phyloP scores from a whole-genome alignment of 192 early-diverging fungal genomes.

The Haplosporangium gracile region DNA sequence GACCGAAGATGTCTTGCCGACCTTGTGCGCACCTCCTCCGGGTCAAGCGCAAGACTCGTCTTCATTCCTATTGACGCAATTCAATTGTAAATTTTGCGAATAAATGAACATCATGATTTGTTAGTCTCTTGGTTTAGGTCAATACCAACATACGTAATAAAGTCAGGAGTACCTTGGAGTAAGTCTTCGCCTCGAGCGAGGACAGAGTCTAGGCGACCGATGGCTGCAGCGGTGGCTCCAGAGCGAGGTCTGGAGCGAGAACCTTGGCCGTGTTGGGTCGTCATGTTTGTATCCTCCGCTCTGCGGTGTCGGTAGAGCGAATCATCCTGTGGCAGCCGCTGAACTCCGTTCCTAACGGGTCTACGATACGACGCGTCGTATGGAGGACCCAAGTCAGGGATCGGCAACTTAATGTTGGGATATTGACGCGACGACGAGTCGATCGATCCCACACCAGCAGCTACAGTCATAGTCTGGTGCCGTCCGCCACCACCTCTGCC shows the following conservation, averaged over 20 bases:
- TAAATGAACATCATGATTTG: too few species aligned
- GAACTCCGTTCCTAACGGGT: neutral
- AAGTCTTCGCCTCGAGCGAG: slow-evolving; percentile 49
- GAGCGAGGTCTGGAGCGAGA: slow-evolving; percentile 42
- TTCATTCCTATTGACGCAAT: slow-evolving; percentile 33
- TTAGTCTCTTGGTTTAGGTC: too few species aligned
- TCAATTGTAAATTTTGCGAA: neutral
- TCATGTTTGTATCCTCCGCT: slow-evolving; percentile 18
- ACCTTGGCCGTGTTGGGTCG: slow-evolving; percentile 9
- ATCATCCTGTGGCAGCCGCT: neutral
- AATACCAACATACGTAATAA: neutral
- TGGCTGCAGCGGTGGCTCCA: slow-evolving; percentile 47
- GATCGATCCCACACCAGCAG: slow-evolving; percentile 2
- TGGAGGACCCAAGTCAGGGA: neutral
- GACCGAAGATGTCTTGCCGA: slow-evolving; percentile 24
- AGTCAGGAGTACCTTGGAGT: slow-evolving; percentile 19
- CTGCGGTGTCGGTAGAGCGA: slow-evolving; percentile 8
- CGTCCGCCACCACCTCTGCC: neutral
- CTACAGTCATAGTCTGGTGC: neutral
- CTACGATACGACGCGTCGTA: neutral
- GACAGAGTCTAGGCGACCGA: slow-evolving; percentile 42
- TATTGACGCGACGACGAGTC: neutral
- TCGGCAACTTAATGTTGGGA: neutral
- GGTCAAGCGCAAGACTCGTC: slow-evolving; percentile 44
- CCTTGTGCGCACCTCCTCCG: slow-evolving; percentile 30